Evolutionary conservation across 2,329 filamentous ascomycete genomes (phyloP).

Genomic region (Aphanocladium album): DNA sequence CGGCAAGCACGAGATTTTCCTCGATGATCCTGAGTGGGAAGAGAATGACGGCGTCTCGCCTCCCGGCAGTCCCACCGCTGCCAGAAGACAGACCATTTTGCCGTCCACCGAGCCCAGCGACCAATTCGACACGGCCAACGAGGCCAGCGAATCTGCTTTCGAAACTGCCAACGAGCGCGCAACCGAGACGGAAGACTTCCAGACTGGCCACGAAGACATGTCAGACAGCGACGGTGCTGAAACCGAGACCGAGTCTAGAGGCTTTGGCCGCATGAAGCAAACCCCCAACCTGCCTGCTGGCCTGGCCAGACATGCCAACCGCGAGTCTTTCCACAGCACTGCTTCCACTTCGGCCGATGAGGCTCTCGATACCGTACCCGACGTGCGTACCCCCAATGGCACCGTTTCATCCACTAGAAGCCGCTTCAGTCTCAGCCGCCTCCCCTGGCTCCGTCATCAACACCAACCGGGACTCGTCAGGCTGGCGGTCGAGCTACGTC

Average conservation of each 20-base stretch:
- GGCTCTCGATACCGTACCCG: constrained; percentile 53
- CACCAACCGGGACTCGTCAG: constrained; percentile 20
- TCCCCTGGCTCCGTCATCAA: constrained; percentile 44
- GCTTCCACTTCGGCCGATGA: constrained; percentile 83
- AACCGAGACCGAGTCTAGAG: constrained; percentile 74
- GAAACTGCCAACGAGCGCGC: constrained; percentile 70
- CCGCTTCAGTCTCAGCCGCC: constrained; percentile 65
- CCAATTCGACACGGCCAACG: constrained; percentile 76
- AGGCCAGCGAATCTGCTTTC: constrained; percentile 62
- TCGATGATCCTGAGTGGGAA: constrained; percentile 86
- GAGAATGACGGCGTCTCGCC: constrained; percentile 55
- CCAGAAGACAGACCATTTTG: constrained; percentile 2
- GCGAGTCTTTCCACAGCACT: constrained; percentile 75
- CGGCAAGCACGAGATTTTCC: constrained; percentile 70
- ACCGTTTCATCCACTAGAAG: constrained; percentile 62
- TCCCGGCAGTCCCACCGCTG: constrained; percentile 4
- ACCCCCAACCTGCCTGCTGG: constrained; percentile 37
- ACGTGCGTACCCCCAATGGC: constrained; percentile 56
- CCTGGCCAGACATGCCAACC: constrained; percentile 41
- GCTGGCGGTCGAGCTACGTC: constrained; percentile 22
- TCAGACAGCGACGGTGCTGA: constrained; percentile 67
- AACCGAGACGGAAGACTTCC: constrained; percentile 92
- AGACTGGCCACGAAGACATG: constrained; percentile 80
- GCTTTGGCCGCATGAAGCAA: constrained; percentile 37
- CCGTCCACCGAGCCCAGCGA: constrained; percentile 51